Conservation (phyloP, 345 rosid species). For the Bruguiera sexangula region DNA sequence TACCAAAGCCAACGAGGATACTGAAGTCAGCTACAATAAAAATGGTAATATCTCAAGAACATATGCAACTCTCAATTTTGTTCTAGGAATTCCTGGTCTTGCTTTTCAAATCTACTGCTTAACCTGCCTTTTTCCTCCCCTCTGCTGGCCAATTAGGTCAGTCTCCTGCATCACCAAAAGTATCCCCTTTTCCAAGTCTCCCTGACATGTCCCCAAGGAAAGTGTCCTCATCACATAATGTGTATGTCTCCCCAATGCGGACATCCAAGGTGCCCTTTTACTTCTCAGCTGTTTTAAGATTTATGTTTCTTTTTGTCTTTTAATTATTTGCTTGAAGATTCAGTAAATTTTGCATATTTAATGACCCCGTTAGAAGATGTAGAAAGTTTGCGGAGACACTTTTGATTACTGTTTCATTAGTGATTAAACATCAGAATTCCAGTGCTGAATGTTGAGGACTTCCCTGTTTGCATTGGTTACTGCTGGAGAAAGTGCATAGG, state of each 20-base stretch:
- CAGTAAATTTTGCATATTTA: neutral
- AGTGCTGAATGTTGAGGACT: no score
- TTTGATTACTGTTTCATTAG: neutral
- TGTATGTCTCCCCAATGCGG: slow-evolving; percentile 91
- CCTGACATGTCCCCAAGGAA: slow-evolving; percentile 99
- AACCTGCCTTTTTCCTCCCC: slow-evolving; percentile 13
- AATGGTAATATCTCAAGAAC: slow-evolving; percentile 43
- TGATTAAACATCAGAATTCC: no score
- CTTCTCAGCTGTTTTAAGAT: neutral
- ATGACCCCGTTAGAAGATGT: neutral
- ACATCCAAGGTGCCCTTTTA: slow-evolving; percentile 71
- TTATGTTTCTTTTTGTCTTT: neutral
- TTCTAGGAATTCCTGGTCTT: slow-evolving; percentile 6
- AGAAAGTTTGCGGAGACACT: neutral
- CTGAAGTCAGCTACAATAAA: slow-evolving; percentile 47
- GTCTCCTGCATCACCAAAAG: slow-evolving; percentile 86
- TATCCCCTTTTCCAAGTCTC: slow-evolving; percentile 73
- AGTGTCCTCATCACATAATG: slow-evolving; percentile 82
- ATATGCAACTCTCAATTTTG: neutral
- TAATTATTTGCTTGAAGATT: neutral
- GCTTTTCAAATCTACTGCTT: slow-evolving; percentile 8
- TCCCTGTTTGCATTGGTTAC: no score
- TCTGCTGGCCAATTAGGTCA: slow-evolving; percentile 44
- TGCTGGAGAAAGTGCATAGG: no score
- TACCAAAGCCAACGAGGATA: slow-evolving; percentile 33